Percentiles rank a stretch among this genome's conserved stretches.
Conservation (phyloP, 73 alveolate genomes). For the Diophrys sp. region DNA sequence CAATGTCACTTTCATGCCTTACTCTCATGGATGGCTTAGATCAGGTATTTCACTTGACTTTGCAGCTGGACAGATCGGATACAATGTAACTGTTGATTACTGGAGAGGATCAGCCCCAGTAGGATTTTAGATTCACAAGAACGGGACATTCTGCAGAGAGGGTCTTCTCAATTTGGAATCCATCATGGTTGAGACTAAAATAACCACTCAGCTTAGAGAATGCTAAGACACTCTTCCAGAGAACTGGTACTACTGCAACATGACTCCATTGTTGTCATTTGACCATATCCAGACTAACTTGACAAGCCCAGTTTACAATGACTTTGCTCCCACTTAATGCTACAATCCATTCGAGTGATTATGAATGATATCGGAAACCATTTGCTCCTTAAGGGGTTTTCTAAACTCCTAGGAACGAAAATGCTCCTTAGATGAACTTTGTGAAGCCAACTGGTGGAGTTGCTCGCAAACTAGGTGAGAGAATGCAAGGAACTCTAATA, state of each 20-base stretch:
- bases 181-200: not conserved
- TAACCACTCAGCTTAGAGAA: not conserved
- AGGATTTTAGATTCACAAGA: not conserved
- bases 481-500: too few relatives aligned
- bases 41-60: not conserved
- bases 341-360: too few relatives aligned
- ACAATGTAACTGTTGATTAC: not conserved
- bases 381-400: too few relatives aligned
- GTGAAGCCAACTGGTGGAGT: too few relatives aligned
- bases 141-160: not conserved
- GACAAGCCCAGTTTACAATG: not conserved
- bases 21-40: not conserved
- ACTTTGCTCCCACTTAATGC: not conserved
- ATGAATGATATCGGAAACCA: too few relatives aligned
- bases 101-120: not conserved
- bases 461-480: too few relatives aligned
- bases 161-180: not conserved
- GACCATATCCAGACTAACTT: not conserved
- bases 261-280: not conserved
- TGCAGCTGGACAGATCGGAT: not conserved
- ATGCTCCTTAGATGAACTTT: too few relatives aligned
- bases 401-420: too few relatives aligned
- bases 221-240: slow-evolving; percentile 1
- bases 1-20: not conserved
- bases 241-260: not conserved